A percentile compares a stretch with the other conserved stretches of the same genome.
Conservation (phyloP, 2,329 filamentous ascomycete species). For the Fusarium oligoseptatum region DNA sequence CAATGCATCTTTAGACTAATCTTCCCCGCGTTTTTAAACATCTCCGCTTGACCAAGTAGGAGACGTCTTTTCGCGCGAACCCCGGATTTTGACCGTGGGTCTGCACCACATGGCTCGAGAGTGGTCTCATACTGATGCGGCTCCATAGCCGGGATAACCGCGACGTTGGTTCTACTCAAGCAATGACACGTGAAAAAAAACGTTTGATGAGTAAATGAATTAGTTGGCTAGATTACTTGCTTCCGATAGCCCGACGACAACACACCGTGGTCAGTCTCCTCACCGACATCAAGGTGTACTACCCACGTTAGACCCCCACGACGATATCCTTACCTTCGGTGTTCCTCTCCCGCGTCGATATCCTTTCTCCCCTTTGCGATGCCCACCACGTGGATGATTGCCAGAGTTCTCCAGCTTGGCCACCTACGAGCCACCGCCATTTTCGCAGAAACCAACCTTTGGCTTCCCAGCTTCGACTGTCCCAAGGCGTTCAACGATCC, state of each 20-base stretch:
- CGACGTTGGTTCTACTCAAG: not conserved
- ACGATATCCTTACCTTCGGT: not conserved
- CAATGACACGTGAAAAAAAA: not conserved
- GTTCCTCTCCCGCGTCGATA: not conserved
- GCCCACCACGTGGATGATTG: not conserved
- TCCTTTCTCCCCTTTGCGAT: not conserved
- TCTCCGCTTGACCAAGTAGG: not conserved
- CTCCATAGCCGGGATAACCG: not conserved
- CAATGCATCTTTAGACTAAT: constrained; percentile 25
- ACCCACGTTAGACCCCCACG: not conserved
- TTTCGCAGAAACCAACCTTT: not conserved
- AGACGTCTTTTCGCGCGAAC: not conserved
- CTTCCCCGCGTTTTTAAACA: constrained; percentile 27
- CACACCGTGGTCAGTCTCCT: not conserved
- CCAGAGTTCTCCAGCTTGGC: not conserved
- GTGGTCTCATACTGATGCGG: not conserved
- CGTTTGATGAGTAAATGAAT: not conserved
- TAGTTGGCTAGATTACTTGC: not conserved
- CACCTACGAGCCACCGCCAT: not conserved
- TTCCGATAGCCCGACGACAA: not conserved
- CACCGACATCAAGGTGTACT: not conserved
- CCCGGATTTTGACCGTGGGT: not conserved
- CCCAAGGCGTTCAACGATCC: not conserved
- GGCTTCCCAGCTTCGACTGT: not conserved
- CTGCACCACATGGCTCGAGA: not conserved